Conservation (phyloP, 1,139 yeast species). For the Taiozyma sp. region DNA sequence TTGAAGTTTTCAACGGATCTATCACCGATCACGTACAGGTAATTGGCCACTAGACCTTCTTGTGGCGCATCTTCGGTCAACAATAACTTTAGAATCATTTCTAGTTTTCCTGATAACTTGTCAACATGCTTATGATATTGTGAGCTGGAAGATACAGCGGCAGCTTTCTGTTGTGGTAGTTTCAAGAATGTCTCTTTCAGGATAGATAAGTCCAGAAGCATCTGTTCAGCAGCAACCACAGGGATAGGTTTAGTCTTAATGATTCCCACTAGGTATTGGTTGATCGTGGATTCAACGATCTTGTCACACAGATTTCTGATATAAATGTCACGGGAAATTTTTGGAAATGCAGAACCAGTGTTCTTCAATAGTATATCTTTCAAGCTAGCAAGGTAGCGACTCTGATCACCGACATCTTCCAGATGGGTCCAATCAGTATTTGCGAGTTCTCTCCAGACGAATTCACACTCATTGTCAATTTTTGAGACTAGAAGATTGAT, state of each 20-base stretch:
- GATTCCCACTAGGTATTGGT: slow-evolving; percentile 54
- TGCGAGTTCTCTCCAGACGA: slow-evolving; percentile 82
- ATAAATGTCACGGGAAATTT: slow-evolving; percentile 67
- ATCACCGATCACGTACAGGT: slow-evolving; percentile 67
- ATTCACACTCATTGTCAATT: slow-evolving; percentile 57
- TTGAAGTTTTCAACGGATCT: slow-evolving; percentile 54
- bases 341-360: slow-evolving; percentile 47
- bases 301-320: slow-evolving; percentile 73
- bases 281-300: slow-evolving; percentile 59
- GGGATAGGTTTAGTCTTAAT: slow-evolving; percentile 56
- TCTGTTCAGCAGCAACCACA: slow-evolving; percentile 74
- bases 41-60: slow-evolving; percentile 61
- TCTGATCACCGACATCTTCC: slow-evolving; percentile 62
- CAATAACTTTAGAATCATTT: slow-evolving; percentile 60
- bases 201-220: slow-evolving; percentile 64
- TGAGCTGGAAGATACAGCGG: background rate
- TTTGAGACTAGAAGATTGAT: slow-evolving; percentile 54
- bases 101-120: slow-evolving; percentile 47
- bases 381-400: slow-evolving; percentile 62
- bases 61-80: slow-evolving; percentile 61
- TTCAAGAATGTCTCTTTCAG: slow-evolving; percentile 52
- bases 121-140: slow-evolving; percentile 35
- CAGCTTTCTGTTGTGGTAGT: slow-evolving; percentile 37
- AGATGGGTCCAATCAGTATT: slow-evolving; percentile 73
- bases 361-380: slow-evolving; percentile 43